Base-by-base conservation (phyloP, 371 early-diverging fungal species). In the Apophysomyces trapeziformis region DNA sequence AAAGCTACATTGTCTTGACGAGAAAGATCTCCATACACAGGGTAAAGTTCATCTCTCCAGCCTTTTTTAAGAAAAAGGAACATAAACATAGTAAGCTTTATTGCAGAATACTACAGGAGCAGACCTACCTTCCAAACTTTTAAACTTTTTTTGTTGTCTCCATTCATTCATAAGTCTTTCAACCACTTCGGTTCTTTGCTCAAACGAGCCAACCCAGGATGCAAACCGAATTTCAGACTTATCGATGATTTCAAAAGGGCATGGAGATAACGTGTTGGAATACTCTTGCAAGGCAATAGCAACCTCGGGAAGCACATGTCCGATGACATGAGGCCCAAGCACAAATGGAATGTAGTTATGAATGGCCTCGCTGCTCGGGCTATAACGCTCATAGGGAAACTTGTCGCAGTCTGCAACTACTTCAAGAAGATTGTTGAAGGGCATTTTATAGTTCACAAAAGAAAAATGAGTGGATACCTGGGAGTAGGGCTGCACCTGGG, bases 41-140 rank as follows among this genome's bases (percentile, higher is more conserved):
- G 89, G 67, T 94, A 96, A 7, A 91, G 78, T 71, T 96, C 97
- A 58, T 81, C 67, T 46, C 84, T 47, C 84, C 82, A 84, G 2
- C 80, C 79, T 74, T 11, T 18, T 13, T 18, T n/a, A 26, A 4
- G 13, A 7, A 63, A 26, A 41, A 44, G 38, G 11, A 65, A 67
- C 4, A 66, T 43, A 16, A 37, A 37, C n/a, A 14, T 61, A 8
- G 13, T 26, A 26, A 26, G 32, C 32, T 26, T 3, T 26, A 26
- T 26, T 26, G 32, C 32, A 26, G 32, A 26, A 26, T 26, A 26
- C 32, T 26, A 26, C 2, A 26, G n/a, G 8, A 7, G 13, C 41
- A 41, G 5, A 50, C 61, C 39, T 60, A 70, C 75, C 75, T 16
- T 63, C 63, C 50, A 82, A 66, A 1, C 72, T 74, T 16, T 46